Base-by-base conservation (phyloP, 768 basidiomycete genomes). In the Lactarius hatsudake region DNA sequence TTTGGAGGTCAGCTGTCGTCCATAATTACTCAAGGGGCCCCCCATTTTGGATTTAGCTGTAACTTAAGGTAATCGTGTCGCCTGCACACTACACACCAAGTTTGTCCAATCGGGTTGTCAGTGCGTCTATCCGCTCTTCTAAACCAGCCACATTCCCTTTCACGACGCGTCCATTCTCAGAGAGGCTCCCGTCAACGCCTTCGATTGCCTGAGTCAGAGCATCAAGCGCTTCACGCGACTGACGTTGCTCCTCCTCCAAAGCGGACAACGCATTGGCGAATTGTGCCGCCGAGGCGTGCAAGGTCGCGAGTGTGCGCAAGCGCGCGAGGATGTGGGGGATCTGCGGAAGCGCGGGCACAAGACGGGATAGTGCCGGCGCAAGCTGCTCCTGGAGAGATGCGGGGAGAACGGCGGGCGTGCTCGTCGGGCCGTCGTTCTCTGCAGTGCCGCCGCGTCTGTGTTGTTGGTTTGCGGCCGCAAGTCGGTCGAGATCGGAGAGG, bases 251-350 rank as follows among this genome's bases (percentile, higher is more conserved):
- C 63, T 86, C 86, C 75, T 92, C 89, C 38, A 96, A 78, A 58
- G 81, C 76, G 18, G 81, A 77, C 4, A 98, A 79, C 2, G 87
- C 85, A 26, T 79, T 81, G 61, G 89, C 84, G 72, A 98, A 95
- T 30, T 88, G 84, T 1, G 88, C 83, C 0, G 96, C 93, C 58
- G 91, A 87, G 0, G 88, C 82, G 73, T 99, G 96, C 66, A 99
- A 77, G 0, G 86, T 74, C 10, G 92, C 87, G 5, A 99, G 81
- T 12, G 94, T 95, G 45, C 93, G 87, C 43, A 99, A 78, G 17
- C 96, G 91, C 4, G 91, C 87, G 30, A 99, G 84, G 28, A 99
- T 89, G 71, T 97, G 94, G 2, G 96, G 91, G 54, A 93, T 90
- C 69, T 93, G 91, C 0, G 91, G 89, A 1, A 93, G 81, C 0